Evolutionary conservation across 805 yeast species (phyloP).

Genomic region (Starmera amethionina): DNA sequence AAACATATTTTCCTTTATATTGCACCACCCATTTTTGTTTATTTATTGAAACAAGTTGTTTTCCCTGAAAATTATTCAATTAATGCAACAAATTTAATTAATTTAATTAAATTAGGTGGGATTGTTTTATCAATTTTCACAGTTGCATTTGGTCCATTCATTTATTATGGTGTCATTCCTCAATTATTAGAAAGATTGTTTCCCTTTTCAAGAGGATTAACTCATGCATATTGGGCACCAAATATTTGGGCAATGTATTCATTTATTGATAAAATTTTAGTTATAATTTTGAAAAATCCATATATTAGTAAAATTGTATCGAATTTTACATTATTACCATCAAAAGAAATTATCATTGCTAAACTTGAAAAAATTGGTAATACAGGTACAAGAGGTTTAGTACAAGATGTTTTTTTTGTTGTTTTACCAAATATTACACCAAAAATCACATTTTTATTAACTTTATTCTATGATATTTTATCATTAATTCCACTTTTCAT

Average conservation of each 20-base stretch:
- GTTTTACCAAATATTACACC: conserved; percentile 80
- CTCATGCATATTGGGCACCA: conserved; percentile 99
- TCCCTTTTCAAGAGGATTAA: conserved; percentile 90
- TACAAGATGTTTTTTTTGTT: conserved; percentile 80
- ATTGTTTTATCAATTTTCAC: conserved; percentile 53
- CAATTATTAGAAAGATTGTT: conserved; percentile 64
- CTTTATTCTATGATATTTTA: conserved; percentile 76
- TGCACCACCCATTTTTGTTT: conserved; percentile 90
- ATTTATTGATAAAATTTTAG: conserved; percentile 61
- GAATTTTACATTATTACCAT: conserved; percentile 22
- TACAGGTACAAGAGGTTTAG: conserved; percentile 73
- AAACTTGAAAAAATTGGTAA: conserved; percentile 24
- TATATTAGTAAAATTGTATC: conserved; percentile 32
- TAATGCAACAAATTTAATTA: conserved; percentile 26
- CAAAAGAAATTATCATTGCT: conserved; percentile 19
- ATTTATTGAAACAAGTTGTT: conserved; percentile 62
- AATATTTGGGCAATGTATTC: conserved; percentile 95
- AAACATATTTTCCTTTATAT: conserved; percentile 88
- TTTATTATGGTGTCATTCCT: conserved; percentile 44
- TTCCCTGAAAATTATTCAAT: conserved; percentile 28
- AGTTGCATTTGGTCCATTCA: conserved; percentile 74
- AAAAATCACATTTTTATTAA: conserved; percentile 61
- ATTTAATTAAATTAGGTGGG: conserved; percentile 48
- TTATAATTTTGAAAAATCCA: conserved; percentile 28
- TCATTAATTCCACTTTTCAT: conserved; percentile 63